A percentile compares a stretch with the other conserved stretches of the same genome.
Evolutionary conservation across 768 basidiomycete species (phyloP).

Genomic region (Tulasnella sp.): DNA sequence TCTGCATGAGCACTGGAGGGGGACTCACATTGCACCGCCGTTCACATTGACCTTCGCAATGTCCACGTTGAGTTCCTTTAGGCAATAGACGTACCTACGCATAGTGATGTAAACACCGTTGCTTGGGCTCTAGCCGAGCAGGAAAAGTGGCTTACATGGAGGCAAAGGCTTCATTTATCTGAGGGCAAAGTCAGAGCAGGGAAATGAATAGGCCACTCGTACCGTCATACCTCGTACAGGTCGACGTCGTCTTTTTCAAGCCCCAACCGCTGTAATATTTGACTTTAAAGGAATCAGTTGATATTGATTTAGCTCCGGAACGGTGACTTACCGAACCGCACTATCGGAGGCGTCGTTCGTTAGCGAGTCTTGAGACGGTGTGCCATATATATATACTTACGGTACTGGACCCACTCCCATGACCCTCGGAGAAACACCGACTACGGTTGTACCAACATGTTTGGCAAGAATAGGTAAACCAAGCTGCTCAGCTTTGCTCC

Average conservation of each 20-base stretch:
- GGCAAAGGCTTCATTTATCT: constrained; percentile 91
- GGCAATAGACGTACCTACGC: constrained; percentile 59
- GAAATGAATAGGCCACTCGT: background rate
- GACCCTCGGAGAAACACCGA: constrained; percentile 61
- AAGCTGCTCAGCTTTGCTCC: constrained; percentile 67
- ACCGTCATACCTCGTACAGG: constrained; percentile 58
- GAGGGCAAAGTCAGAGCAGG: constrained; percentile 16
- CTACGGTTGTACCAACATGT: constrained; percentile 71
- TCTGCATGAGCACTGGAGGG: background rate
- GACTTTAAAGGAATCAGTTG: constrained; percentile 32
- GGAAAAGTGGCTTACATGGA: constrained; percentile 57
- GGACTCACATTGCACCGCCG: constrained; percentile 37
- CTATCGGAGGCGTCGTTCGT: background rate
- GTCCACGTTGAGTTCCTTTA: constrained; percentile 71
- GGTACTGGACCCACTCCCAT: constrained; percentile 80
- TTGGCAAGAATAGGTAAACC: constrained; percentile 79
- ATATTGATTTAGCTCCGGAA: background rate
- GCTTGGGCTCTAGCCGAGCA: no score
- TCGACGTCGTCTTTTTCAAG: constrained; percentile 69
- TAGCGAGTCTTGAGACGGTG: background rate
- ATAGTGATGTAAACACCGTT: background rate
- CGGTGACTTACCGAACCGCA: background rate
- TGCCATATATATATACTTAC: background rate
- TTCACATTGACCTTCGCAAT: constrained; percentile 73
- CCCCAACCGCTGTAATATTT: constrained; percentile 56